Conservation (phyloP, 2,329 filamentous ascomycete species). For the Cladosporium velox region DNA sequence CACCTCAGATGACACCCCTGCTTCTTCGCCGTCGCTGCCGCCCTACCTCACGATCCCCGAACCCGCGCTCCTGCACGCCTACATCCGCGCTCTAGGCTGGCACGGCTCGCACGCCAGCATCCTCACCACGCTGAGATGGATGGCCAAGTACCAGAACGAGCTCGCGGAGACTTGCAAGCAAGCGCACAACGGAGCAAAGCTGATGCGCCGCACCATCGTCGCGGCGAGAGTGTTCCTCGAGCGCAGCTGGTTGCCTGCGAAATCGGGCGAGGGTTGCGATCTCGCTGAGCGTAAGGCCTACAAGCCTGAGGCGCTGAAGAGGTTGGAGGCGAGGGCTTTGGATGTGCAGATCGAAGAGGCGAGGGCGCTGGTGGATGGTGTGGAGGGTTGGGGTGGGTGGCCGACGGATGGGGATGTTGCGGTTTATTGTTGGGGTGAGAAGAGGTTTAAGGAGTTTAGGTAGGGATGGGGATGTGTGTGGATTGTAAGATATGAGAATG, state of each 20-base stretch:
- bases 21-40: slow-evolving; percentile 24
- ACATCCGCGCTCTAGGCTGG: slow-evolving; percentile 64
- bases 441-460: slow-evolving; percentile 3
- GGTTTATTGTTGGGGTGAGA: slow-evolving; percentile 28
- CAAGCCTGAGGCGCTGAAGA: slow-evolving; percentile 14
- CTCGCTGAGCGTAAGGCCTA: neutral
- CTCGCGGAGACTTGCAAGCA: slow-evolving; percentile 30
- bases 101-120: slow-evolving; percentile 63
- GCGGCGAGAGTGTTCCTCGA: slow-evolving; percentile 47
- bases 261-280: neutral
- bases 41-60: slow-evolving; percentile 47
- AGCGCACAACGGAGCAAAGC: slow-evolving; percentile 35
- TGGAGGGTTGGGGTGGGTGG: slow-evolving; percentile 47
- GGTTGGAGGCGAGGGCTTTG: slow-evolving; percentile 25
- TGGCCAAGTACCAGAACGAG: slow-evolving; percentile 51
- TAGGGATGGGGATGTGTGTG: neutral
- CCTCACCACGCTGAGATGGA: slow-evolving; percentile 60
- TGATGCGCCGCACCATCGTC: slow-evolving; percentile 41
- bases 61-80: slow-evolving; percentile 56
- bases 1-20: neutral
- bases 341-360: slow-evolving; percentile 26
- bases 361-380: slow-evolving; percentile 32
- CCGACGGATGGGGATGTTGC: slow-evolving; percentile 45
- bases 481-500: no score
- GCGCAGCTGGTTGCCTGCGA: slow-evolving; percentile 30